A percentile compares a stretch with the other conserved stretches of the same genome.
These are phyloP conservation scores for Penicillium crustosum DNA, from an alignment of 2,329 filamentous ascomycete genomes.

Conservation along the genomic window DNA sequence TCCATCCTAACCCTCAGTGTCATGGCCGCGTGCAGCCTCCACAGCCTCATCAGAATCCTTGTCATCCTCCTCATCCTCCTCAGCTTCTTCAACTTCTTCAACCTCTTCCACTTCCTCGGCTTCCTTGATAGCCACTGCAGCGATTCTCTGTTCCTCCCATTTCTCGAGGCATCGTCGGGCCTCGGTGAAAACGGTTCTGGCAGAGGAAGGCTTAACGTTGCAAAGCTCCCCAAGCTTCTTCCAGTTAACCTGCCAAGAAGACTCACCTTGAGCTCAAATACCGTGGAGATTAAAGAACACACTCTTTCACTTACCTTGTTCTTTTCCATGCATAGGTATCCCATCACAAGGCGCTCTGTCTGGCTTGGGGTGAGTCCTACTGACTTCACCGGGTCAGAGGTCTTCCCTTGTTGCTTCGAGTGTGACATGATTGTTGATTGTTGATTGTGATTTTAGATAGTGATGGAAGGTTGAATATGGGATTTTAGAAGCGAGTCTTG, in stretches of 20 bases:
- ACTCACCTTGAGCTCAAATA: not conserved
- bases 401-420: not conserved
- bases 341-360: not conserved
- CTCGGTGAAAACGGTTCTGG: not conserved
- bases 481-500: not conserved
- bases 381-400: not conserved
- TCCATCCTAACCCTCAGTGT: not conserved
- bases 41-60: not conserved
- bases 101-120: no score
- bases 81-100: fast-evolving
- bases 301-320: not conserved
- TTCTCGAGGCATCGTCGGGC: not conserved
- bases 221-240: not conserved
- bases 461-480: not conserved
- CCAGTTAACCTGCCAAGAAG: not conserved
- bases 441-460: no score
- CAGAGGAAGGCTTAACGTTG: not conserved
- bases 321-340: not conserved
- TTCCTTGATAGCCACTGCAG: no score
- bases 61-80: not conserved
- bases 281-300: not conserved
- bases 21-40: not conserved
- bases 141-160: not conserved
- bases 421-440: not conserved
- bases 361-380: not conserved